Base-by-base conservation (phyloP, 306 rosid genomes). In the Fragaria iinumae region DNA sequence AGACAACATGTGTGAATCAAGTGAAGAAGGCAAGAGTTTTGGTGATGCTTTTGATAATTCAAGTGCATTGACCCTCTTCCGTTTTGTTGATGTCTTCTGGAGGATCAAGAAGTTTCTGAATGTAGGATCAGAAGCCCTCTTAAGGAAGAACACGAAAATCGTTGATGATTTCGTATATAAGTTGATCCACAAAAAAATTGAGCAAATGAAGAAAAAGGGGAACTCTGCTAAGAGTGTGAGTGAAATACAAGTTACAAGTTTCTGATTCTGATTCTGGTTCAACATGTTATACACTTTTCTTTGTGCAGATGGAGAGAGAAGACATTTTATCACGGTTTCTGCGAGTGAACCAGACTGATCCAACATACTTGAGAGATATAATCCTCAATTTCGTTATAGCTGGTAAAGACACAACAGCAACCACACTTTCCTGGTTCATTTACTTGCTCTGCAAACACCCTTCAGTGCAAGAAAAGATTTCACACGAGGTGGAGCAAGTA, bases 1-100 rank as follows among this genome's bases (percentile, higher is more conserved):
- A 56, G 91, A 87, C 85, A 90, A 86, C 86, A 85, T 90, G 96
- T 87, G 97, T 80, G 97, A 88, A 82, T 81, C 97, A 83, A 86
- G 11, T 79, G 86, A 92, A 84, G 97, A 90, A 87, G 90, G 88
- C 45, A 90, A 77, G 78, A 87, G 11, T 2, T 92, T 92, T 67
- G 81, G 87, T 2, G 69, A 71, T 21, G 90, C 93, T 55, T 90
- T 92, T 25, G 96, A 92, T 69, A 80, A 85, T 72, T 83, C 97
- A 3, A 92, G 91, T 47, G 88, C 85, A 36, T 38, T 84, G 41
- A 84, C 85, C 57, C 82, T 92, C 52, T 79, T 73, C 71, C 97
- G 96, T 44, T 88, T 83, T 34, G 97, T 87, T 18, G 97, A 92
- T 79, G 72, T 83, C 76, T 87, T 87, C 43, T 92, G 97, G 97